Evolutionary conservation across 129 eudicot genomes (phyloP), one percentile per base, ranked within the genome.

Genomic region (Chrysanthemum lavandulifolium): DNA sequence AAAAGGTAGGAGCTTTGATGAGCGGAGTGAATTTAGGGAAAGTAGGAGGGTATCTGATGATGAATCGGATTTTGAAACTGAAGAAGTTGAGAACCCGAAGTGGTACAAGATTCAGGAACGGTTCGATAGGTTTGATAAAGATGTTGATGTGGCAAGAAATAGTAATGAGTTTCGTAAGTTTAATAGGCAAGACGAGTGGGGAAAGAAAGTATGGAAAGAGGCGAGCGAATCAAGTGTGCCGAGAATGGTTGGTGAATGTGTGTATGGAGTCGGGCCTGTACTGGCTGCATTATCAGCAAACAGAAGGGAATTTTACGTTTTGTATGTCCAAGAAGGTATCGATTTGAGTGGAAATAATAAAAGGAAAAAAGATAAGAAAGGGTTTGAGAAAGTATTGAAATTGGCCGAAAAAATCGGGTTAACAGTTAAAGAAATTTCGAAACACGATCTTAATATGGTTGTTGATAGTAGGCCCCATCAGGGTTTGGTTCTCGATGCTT

Each of bases 191-290:
- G 99, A 95, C 54, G 80, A 56, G 65, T 95, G 89, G 91, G 96
- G 99, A 10, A 86, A 71, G 72, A 90, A 83, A 67, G 90, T 96
- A 53, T 88, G 87, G 92, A 91, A 85, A 82, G 97, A 95, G 67
- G 97, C 95, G 6, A 78, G 80, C 6, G 99, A 95, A 62, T 90
- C 99, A 3, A 84, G 85, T 58, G 40, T 91, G 60, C 99, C 99
- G 2, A 95, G 79, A 73, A 84, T 91, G 80, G 82, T 84, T 2
- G 97, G 99, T 52, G 97, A 95, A 80, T 89, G 91, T 10, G 70
- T 95, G 11, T 95, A 95, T 66, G 99, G 99, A 15, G 88, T 95
- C 16, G 96, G 99, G 27, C 99, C 97, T 31, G 96, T 95, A 61
- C 77, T 95, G 56, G 99, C 99, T 71, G 95, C 99, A 10, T 68